Evolutionary conservation across 208 protist genomes (phyloP), one percentile per base, ranked within the genome.

Genomic region (Wallacemonas sp.): DNA sequence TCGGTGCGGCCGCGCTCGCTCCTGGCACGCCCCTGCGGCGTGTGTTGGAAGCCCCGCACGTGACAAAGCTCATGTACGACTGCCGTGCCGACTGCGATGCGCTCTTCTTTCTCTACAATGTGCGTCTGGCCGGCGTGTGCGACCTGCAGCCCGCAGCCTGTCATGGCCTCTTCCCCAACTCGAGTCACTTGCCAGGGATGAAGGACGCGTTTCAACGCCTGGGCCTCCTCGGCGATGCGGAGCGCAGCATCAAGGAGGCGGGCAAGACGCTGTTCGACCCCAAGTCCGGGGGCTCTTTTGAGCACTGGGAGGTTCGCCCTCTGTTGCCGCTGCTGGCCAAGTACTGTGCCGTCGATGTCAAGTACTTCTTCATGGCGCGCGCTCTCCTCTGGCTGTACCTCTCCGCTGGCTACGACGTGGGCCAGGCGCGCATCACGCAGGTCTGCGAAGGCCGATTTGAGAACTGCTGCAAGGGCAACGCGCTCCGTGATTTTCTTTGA

Each of bases 51-150:
- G 76, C 67, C 14, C 39, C 29, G 7, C 28, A 45, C 5, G 78
- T 89, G 8, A 63, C 61, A 28, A 89, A 89, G 65, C 65, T 89
- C 33, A 89, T 89, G 84, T 89, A 79, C 52, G 84, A 89, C 68
- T 84, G 80, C 77, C 79, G 84, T 11, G 76, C 77, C 25, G 80
- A 86, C 67, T 79, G 77, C 67, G 80, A 84, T 50, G 77, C 80
- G 16, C 65, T 89, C 14, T 86, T 73, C 70, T 86, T 77, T 36
- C 67, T 79, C 16, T 89, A 84, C 61, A 20, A 65, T 7, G 77
- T 89, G 8, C 80, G 65, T 4, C 74, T 89, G 23, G 57, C 28
- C n/a, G 36, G 36, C 31, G 84, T 89, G 38, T 86, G 79, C 42
- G 84, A 89, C 63, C 52, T 86, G 61, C 80, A 89, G 62, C 65